A percentile compares a stretch with the other conserved stretches of the same genome.
These are phyloP conservation scores for Amaranthus cruentus DNA, from an alignment of 148 eudicot species.

Conservation along the genomic window DNA sequence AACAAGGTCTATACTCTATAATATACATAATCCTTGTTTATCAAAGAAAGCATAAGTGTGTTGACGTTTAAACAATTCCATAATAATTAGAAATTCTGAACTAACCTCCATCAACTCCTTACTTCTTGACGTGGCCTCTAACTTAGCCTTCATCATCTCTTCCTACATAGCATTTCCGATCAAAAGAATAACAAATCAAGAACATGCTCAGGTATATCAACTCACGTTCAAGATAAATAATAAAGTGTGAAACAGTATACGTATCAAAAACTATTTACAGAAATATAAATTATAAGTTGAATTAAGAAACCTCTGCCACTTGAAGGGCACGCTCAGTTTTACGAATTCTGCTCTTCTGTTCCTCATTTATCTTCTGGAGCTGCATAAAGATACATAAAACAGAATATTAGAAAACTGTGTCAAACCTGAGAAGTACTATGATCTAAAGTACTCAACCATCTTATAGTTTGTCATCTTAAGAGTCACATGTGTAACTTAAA, in stretches of 20 bases:
- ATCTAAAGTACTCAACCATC: no score
- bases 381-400: slow-evolving; percentile 30
- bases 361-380: slow-evolving; percentile 65
- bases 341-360: slow-evolving; percentile 50
- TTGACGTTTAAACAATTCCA: not conserved
- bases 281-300: no score
- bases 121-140: slow-evolving; percentile 62
- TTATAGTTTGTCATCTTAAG: no score
- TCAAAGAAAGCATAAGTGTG: not conserved
- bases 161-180: slow-evolving; percentile 36
- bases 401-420: slow-evolving; percentile 11
- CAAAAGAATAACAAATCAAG: slow-evolving; percentile 1
- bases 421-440: not conserved
- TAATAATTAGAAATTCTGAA: not conserved
- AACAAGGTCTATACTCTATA: not conserved
- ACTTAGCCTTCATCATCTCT: slow-evolving; percentile 78
- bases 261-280: no score
- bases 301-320: slow-evolving; percentile 59
- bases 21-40: not conserved
- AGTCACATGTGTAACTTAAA: not conserved
- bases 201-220: not conserved
- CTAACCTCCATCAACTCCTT: slow-evolving; percentile 66
- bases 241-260: not conserved
- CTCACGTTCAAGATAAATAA: not conserved
- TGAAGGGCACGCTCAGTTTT: slow-evolving; percentile 85